Evolutionary conservation across 306 rosid genomes (phyloP), one percentile per base, ranked within the genome.

Genomic region (Senna tora): DNA sequence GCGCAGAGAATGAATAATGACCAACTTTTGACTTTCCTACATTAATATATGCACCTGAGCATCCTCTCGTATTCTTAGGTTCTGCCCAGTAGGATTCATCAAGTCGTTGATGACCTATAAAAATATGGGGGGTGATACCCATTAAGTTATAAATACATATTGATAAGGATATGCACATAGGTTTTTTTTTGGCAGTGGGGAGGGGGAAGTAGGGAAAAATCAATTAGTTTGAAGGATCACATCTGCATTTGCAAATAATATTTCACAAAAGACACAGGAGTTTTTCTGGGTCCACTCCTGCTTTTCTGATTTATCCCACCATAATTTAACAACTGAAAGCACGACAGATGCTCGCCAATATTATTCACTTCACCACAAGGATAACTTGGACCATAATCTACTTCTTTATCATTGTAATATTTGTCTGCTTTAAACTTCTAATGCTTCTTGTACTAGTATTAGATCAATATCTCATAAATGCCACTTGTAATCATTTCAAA

Each of bases 1-100:
- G 42, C 50, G 20, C 65, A 47, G 75, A 50, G 41, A 65, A 73
- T 30, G 43, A 50, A 73, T 42, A 66, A 57, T 41, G 47, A 61
- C 30, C 54, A 65, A n/a, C n/a, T 47, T 38, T 33, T 5, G 45
- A 64, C 65, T 51, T 22, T 73, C 74, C 53, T 47, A 63, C 64
- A 74, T 50, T 59, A 58, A 63, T 19, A 77, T 20, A 72, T 60
- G 65, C 76, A 91, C 97, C 97, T 91, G 97, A 74, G 89, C 75
- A 83, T 91, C 97, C 82, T 91, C 96, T 84, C 96, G 86, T 47
- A 91, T 85, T 71, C 97, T 80, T 71, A 91, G 80, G 77, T 91
- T 91, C 82, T 91, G 97, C 69, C 92, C 96, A 2, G 78, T 82
- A 71, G 96, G 89, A 82, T 91, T 84, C 77, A 91, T 91, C 74